Evolutionary conservation across 1,139 yeast species (phyloP).

Genomic region (Saccharomyces uvarum): DNA sequence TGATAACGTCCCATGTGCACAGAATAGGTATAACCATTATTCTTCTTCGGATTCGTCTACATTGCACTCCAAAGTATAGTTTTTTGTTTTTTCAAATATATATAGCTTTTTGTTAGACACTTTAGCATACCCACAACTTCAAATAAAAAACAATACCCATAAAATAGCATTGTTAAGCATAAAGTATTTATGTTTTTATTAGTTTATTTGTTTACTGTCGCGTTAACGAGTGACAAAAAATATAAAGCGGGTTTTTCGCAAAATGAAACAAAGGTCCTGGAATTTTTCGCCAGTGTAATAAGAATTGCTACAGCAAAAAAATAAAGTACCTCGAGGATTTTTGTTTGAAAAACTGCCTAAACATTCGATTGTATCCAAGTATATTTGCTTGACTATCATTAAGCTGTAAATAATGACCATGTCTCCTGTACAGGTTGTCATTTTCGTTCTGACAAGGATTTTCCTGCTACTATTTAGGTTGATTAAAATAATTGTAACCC

Average conservation of each 20-base stretch:
- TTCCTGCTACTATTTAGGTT: slow-evolving; percentile 14
- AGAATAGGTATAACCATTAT: slow-evolving; percentile 7
- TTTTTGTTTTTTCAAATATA: not conserved
- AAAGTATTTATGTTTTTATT: not conserved
- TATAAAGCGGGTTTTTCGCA: not conserved
- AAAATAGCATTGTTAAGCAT: too few species aligned
- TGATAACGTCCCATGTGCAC: slow-evolving; percentile 15
- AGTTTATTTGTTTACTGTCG: not conserved
- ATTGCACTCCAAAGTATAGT: slow-evolving; percentile 9
- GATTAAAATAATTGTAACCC: slow-evolving; percentile 15
- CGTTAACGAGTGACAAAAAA: not conserved
- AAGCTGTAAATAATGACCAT: not conserved
- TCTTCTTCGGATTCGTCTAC: slow-evolving; percentile 15
- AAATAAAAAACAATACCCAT: not conserved
- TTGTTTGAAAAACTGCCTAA: not conserved
- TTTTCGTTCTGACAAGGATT: slow-evolving; percentile 13
- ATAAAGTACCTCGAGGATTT: not conserved
- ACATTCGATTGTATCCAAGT: not conserved
- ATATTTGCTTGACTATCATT: not conserved
- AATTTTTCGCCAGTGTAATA: not conserved
- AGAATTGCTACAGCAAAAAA: not conserved
- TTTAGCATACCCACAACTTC: not conserved
- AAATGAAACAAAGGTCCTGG: not conserved
- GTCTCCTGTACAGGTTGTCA: slow-evolving; percentile 7
- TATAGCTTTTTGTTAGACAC: not conserved